Base-by-base conservation (phyloP, 495 filamentous ascomycete genomes). In the Entonaema liquescens region DNA sequence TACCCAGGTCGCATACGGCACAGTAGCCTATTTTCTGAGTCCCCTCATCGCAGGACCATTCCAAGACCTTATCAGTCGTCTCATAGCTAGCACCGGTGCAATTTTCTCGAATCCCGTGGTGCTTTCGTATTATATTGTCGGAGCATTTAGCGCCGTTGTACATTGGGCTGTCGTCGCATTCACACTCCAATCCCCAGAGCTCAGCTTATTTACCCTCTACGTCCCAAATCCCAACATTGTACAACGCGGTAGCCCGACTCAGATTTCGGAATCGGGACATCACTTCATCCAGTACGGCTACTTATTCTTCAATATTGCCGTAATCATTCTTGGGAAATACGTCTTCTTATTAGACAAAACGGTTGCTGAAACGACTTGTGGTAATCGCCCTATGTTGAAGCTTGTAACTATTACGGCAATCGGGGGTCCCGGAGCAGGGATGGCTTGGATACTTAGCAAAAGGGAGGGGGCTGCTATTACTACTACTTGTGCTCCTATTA, bases 221-320 rank as follows among this genome's bases (percentile, higher is more conserved):
- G 40, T 44, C 49, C 67, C 67, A 17, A 33, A 60, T 19, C 62
- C 31, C 19, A 13, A 49, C 13, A 28, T 44, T 4, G 62, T 70
- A 13, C 60, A 70, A 2, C 59, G 25, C 5, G 61, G 42, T 11
- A 47, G 67, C 11, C 61, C 56, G 9, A 60, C 55, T n/a, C 21
- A 60, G 23, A 54, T 65, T 15, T 9, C 52, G 1, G 67, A 70
- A 17, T 60, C 47, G 5, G 59, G 54, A 15, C 9, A 55, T 4
- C 40, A 70, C 36, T 73, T 73, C 54, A 59, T 73, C 13, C 66
- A 73, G 26, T 70, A 59, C 26, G 60, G 67, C 7, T 42, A 71
- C 47, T 6, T 63, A 21, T 23, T 55, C 0, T 21, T 68, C 6
- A 57, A 55, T 7, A 15, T 68, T 2, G 57, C 35, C 13, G 31